These are phyloP conservation scores for Termitomyces bulborhizus DNA, from an alignment of 768 basidiomycete genomes.

Conservation along the genomic window DNA sequence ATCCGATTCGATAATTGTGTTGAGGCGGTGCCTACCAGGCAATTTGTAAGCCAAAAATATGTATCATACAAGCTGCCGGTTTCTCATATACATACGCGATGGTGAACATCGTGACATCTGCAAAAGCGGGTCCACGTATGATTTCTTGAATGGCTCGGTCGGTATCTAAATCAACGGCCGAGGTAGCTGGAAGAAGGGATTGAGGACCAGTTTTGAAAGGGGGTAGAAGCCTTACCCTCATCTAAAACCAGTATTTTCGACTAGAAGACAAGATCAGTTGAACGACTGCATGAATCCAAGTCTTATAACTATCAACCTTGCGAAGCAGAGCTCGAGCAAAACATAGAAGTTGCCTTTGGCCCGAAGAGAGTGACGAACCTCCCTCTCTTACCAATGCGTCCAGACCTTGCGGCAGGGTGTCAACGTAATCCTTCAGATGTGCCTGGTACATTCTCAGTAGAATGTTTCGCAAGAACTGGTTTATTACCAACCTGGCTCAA, in stretches of 20 bases:
- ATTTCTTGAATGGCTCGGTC: constrained; percentile 87
- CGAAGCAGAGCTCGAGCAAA: constrained; percentile 81
- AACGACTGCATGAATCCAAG: background rate
- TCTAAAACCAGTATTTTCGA: constrained; percentile 90
- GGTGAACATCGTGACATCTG: constrained; percentile 75
- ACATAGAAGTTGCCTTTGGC: constrained; percentile 85
- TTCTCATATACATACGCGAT: constrained; percentile 58
- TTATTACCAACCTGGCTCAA: constrained; percentile 49
- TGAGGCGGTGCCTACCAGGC: constrained; percentile 58
- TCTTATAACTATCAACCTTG: constrained; percentile 37
- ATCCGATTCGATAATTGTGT: constrained; percentile 80
- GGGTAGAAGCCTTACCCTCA: constrained; percentile 48
- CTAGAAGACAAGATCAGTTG: constrained; percentile 22
- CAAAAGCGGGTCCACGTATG: constrained; percentile 74
- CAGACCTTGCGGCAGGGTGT: constrained; percentile 56
- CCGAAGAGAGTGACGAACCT: constrained; percentile 75
- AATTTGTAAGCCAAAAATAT: background rate
- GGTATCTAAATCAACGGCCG: constrained; percentile 87
- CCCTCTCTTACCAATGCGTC: constrained; percentile 75
- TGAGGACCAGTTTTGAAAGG: background rate
- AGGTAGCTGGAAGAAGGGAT: constrained; percentile 51
- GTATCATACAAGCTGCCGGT: background rate
- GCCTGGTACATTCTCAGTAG: constrained; percentile 30
- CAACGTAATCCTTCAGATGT: constrained; percentile 63
- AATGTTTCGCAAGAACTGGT: background rate